A percentile compares a stretch with the other conserved stretches of the same genome.
phyloP scores from a whole-genome alignment of 345 rosid species.

The Theobroma cacao region DNA sequence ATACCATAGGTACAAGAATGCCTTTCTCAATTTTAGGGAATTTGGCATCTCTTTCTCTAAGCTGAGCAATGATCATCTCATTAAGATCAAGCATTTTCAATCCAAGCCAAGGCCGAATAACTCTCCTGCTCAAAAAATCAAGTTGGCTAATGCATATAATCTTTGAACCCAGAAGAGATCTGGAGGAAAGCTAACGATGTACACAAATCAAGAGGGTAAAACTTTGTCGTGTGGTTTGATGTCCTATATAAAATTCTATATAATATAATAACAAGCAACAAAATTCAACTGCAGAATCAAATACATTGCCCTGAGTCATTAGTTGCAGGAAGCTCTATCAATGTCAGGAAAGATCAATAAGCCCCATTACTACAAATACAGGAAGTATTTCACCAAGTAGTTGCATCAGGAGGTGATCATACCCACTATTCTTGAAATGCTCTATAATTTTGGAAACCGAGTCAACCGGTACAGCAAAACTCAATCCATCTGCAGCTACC shows the following conservation, averaged over 20 bases:
- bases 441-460: conserved; percentile 69
- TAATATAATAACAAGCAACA: neutral
- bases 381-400: neutral
- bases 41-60: conserved; percentile 66
- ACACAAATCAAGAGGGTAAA: neutral
- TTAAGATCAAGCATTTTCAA: conserved; percentile 91
- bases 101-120: conserved; percentile 93
- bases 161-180: neutral
- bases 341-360: neutral
- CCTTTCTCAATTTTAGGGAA: conserved; percentile 74
- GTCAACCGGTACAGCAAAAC: conserved; percentile 84
- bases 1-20: conserved; percentile 71
- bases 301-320: neutral
- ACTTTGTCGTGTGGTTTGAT: neutral
- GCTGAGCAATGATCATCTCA: conserved; percentile 73
- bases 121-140: conserved; percentile 58
- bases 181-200: neutral
- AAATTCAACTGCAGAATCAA: neutral
- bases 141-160: neutral
- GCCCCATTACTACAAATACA: neutral
- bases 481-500: conserved; percentile 68
- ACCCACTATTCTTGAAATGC: conserved; percentile 87
- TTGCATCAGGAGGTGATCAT: conserved; percentile 14
- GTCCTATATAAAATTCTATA: neutral
- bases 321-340: neutral